These are phyloP conservation scores for Nannizziopsis arthrosporioides DNA, from an alignment of 2,329 filamentous ascomycete genomes.

Conservation along the genomic window DNA sequence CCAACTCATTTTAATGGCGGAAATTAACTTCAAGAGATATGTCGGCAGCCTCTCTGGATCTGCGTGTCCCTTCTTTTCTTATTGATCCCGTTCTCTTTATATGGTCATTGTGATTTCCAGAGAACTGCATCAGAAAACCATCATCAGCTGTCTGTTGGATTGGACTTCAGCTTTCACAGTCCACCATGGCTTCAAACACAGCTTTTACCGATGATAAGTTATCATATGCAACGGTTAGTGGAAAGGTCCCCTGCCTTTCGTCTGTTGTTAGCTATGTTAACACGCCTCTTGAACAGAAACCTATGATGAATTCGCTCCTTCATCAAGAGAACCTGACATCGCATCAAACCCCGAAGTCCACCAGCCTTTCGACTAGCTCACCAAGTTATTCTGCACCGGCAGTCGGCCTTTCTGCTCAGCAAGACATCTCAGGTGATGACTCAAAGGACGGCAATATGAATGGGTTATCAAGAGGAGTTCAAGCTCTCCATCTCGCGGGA, in stretches of 20 bases:
- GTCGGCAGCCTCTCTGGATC: conserved; percentile 34
- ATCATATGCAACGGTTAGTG: conserved; percentile 64
- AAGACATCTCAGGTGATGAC: conserved; percentile 1
- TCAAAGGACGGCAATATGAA: conserved; percentile 17
- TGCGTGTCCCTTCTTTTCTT: conserved; percentile 33
- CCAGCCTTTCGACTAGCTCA: not conserved
- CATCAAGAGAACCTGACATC: not conserved
- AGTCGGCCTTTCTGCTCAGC: not conserved
- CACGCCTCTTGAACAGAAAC: not conserved
- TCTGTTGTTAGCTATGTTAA: not conserved
- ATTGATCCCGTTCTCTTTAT: conserved; percentile 28
- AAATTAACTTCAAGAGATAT: conserved; percentile 34
- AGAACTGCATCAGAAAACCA: conserved; percentile 16
- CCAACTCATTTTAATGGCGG: conserved; percentile 29
- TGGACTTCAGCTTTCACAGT: not conserved
- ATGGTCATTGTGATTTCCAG: conserved; percentile 17
- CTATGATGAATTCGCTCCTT: conserved; percentile 5
- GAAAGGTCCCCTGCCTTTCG: not conserved
- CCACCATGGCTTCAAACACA: conserved; percentile 16
- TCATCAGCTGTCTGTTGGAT: not conserved
- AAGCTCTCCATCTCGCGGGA: conserved; percentile 24
- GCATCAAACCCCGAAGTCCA: not conserved
- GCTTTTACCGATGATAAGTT: conserved; percentile 32
- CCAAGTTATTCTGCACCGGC: not conserved
- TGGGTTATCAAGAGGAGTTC: conserved; percentile 25